Evolutionary conservation across 768 basidiomycete species (phyloP), one percentile per base, ranked within the genome.

Genomic region (Mycena olivaceomarginata): DNA sequence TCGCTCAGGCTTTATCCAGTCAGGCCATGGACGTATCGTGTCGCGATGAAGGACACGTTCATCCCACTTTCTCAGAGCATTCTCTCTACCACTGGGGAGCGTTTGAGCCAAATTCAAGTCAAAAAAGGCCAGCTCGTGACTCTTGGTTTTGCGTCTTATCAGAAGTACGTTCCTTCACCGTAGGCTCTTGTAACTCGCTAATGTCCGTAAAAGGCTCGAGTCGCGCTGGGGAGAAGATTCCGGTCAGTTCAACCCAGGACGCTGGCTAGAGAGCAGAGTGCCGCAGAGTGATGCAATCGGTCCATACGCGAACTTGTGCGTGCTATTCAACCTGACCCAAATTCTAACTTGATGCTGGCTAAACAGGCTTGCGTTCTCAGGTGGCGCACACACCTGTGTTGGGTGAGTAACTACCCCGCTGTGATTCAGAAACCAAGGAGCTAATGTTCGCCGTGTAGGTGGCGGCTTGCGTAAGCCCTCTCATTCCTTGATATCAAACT

Each of bases 41-140:
- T 83, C 62, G 83, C 89, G 2, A 75, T 74, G 6, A 74, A 81
- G 57, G 90, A 91, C 74, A 87, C 90, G 66, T 71, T 81, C 20
- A 79, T 92, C 53, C 88, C 91, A 5, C 85, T 92, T 41, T 83
- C 86, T 12, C 80, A 81, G 67, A 86, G 87, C 16, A 81, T 89
- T 39, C 78, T 74, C 51, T 85, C 85, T n/a, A 79, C 80, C 37
- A 82, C 82, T 0, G 89, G 88, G 15, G 79, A 86, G 63, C 65
- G 83, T 20, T 71, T 88, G 22, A 75, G 67, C 41, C 83, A 88
- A 70, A 48, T 89, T 22, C 77, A 80, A 15, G 79, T 90, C 39
- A 84, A 84, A 1, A 83, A 84, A 51, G 89, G 87, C 1, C 84
- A 85, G 9, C 82, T 82, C 18, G 79, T 89, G 18, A 78, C 85